phyloP scores from a whole-genome alignment of 2,329 filamentous ascomycete species.

The Alternaria metachromatica region DNA sequence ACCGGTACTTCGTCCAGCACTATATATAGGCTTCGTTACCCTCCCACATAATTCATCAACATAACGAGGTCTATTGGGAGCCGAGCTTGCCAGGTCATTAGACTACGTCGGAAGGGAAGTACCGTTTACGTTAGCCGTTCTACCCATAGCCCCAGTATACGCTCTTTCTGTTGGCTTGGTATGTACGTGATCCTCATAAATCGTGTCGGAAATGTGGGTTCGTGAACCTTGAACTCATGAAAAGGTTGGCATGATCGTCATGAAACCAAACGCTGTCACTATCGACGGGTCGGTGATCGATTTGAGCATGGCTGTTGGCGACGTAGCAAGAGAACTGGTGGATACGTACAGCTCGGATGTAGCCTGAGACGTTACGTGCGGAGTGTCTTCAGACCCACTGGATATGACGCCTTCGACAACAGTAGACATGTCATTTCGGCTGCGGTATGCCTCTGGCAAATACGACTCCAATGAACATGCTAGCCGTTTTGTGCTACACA shows the following conservation, averaged over 20 bases:
- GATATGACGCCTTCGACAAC: not conserved
- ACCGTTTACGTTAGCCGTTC: not conserved
- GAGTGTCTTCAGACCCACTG: not conserved
- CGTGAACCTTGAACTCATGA: not conserved
- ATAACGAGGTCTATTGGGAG: not conserved
- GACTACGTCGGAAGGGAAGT: constrained; percentile 3
- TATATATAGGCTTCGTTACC: constrained; percentile 10
- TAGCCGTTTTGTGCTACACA: not conserved
- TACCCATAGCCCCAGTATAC: not conserved
- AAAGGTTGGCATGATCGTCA: not conserved
- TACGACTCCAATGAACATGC: not conserved
- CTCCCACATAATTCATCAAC: not conserved
- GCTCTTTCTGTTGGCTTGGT: constrained; percentile 1
- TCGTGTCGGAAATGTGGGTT: not conserved
- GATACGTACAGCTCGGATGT: constrained; percentile 10
- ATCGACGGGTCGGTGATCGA: not conserved
- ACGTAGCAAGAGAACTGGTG: not conserved
- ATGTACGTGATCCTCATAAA: not conserved
- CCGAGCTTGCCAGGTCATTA: not conserved
- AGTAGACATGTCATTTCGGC: not conserved
- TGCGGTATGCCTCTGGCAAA: not conserved
- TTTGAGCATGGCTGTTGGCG: not conserved
- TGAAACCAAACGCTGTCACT: not conserved
- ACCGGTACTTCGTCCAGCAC: not conserved
- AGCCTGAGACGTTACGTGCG: not conserved